Evolutionary conservation across 208 protist genomes (phyloP), one percentile per base, ranked within the genome.

Genomic region (Lotmaria passim): DNA sequence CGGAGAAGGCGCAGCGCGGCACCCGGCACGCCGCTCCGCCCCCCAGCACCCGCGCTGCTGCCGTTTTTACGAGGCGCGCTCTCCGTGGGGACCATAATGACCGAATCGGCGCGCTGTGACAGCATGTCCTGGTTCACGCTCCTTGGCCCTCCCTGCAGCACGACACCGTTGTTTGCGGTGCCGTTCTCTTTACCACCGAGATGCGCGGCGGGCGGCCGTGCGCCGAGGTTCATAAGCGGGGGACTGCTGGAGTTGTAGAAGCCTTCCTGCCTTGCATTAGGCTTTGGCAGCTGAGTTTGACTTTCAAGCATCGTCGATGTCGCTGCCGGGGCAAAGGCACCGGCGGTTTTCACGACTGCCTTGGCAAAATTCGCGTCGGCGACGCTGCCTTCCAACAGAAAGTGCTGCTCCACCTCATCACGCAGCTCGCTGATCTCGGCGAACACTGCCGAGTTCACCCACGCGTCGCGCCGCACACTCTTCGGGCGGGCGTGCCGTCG

Each of bases 381-480:
- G 0, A 82, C 52, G 41, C 56, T 68, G 30, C 47, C 75, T 7
- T 83, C 74, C 0, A 53, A 44, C 14, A 92, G 50, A 70, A 90
- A 91, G 47, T 46, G 65, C 44, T 72, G 63, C 50, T 85, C 81
- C 24, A 90, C 58, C 41, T 63, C 41, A 12, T 70, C 53, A n/a
- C 80, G 73, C 60, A 94, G 63, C 8, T 76, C 62, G 21, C 55
- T 55, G 38, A 92, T 67, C 69, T 88, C 83, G 2, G 83, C 78
- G 26, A 81, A 81, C 15, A 86, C 74, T 21, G 76, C 73, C 0
- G 78, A 78, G 30, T 73, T 69, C 48, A 79, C 71, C 68, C 82
- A 94, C 7, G 28, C 50, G 47, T 90, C 82, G 23, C 66, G 72
- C 3, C 71, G 80, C 43, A 91, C 72, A 7, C 36, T 72, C 47